These are phyloP conservation scores for Trichoderma atrobrunneum DNA, from an alignment of 2,329 filamentous ascomycete genomes.

Conservation along the genomic window DNA sequence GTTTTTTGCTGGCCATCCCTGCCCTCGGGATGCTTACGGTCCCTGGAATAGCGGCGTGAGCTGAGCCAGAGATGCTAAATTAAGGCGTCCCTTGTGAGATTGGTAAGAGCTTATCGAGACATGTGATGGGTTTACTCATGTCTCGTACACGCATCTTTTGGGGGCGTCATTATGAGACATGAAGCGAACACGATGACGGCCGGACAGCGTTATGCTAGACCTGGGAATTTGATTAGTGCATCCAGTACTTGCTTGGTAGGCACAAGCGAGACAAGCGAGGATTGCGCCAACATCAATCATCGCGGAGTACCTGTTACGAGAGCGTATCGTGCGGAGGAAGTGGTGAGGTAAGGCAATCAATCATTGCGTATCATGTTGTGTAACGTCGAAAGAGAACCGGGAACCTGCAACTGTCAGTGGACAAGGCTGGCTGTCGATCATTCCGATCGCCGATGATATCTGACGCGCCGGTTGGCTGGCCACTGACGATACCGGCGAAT, in stretches of 20 bases:
- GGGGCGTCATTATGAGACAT: background rate
- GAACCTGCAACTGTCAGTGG: background rate
- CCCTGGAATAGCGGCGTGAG: background rate
- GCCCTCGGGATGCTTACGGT: background rate
- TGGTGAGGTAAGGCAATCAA: background rate
- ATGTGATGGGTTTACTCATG: background rate
- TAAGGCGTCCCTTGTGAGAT: background rate
- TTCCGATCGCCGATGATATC: slow-evolving; percentile 9
- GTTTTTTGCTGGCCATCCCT: background rate
- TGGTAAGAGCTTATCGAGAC: background rate
- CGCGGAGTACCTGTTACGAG: background rate
- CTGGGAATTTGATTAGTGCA: background rate
- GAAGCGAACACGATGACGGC: background rate
- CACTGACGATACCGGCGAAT: background rate
- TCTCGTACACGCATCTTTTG: background rate
- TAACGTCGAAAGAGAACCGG: background rate
- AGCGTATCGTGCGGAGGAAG: background rate
- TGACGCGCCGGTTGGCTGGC: background rate
- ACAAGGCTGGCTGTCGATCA: background rate
- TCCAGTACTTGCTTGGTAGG: background rate
- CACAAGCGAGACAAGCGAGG: background rate
- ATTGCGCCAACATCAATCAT: background rate
- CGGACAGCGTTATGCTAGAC: background rate
- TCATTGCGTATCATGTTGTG: background rate
- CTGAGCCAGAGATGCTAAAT: background rate